These are phyloP conservation scores for Lepiota venenata DNA, from an alignment of 768 basidiomycete species.

Conservation along the genomic window DNA sequence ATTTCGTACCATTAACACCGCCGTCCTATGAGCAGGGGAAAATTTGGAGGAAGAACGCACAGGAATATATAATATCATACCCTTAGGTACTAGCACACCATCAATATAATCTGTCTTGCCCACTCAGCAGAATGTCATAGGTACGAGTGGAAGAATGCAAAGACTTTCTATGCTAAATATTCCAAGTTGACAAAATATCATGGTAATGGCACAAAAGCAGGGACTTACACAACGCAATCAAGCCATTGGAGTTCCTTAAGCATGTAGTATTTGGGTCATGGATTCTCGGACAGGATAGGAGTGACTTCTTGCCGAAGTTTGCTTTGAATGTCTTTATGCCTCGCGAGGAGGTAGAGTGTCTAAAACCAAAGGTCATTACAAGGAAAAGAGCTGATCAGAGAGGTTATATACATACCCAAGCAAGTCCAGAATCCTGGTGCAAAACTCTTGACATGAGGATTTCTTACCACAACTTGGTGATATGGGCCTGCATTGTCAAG, in stretches of 20 bases:
- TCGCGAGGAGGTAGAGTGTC: constrained; percentile 45
- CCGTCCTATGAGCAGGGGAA: background rate
- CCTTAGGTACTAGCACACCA: constrained; percentile 38
- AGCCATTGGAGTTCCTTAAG: constrained; percentile 39
- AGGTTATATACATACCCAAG: constrained; percentile 32
- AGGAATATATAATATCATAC: constrained; percentile 41
- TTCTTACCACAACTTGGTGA: too few relatives aligned
- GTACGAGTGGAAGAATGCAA: constrained; percentile 40
- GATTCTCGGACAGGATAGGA: constrained; percentile 27
- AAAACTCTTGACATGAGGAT: too few relatives aligned
- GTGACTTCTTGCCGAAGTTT: constrained; percentile 44
- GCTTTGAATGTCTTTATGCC: constrained; percentile 37
- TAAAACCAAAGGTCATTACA: constrained; percentile 15
- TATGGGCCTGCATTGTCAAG: too few relatives aligned
- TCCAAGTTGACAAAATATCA: background rate
- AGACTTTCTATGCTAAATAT: constrained; percentile 36
- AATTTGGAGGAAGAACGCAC: constrained; percentile 21
- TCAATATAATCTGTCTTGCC: constrained; percentile 38
- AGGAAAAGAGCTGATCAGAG: background rate
- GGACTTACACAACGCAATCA: constrained; percentile 37
- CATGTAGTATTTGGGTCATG: constrained; percentile 36
- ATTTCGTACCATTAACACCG: too few relatives aligned
- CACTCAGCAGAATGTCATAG: constrained; percentile 34
- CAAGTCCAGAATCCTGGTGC: constrained; percentile 35
- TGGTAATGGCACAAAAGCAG: background rate